Conservation (phyloP, 441 rosid species). For the Melastoma candidum region DNA sequence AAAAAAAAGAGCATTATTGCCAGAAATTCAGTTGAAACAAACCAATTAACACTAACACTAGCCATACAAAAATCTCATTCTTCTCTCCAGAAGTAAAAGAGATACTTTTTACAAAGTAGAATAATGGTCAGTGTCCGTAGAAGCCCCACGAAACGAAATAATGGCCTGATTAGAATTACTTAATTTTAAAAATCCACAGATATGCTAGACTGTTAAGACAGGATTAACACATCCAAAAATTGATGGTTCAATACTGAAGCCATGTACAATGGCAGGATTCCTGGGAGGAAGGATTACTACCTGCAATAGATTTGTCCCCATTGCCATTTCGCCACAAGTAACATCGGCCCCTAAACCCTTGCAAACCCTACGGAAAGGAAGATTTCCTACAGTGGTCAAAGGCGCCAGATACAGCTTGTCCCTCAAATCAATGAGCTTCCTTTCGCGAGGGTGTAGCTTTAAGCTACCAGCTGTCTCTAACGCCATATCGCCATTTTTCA, state of each 20-base stretch:
- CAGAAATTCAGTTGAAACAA: too few relatives aligned
- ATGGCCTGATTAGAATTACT: too few relatives aligned
- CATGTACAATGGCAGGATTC: too few relatives aligned
- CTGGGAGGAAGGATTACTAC: conserved; percentile 23
- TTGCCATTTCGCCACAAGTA: conserved; percentile 98
- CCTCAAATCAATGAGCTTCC: conserved; percentile 78
- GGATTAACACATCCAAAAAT: neutral
- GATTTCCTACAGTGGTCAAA: conserved; percentile 90
- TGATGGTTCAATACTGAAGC: neutral
- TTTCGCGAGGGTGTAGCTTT: conserved; percentile 64
- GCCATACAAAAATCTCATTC: too few relatives aligned
- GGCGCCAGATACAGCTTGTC: conserved; percentile 90
- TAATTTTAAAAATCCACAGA: too few relatives aligned
- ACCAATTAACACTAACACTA: too few relatives aligned
- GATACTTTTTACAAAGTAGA: too few relatives aligned
- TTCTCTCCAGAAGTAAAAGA: too few relatives aligned
- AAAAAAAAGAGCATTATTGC: too few relatives aligned
- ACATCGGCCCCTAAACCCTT: conserved; percentile 82
- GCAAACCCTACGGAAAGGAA: conserved; percentile 90
- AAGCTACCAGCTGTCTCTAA: conserved; percentile 46
- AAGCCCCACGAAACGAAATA: too few relatives aligned
- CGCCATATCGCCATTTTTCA: conserved; percentile 17
- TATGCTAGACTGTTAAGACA: neutral
- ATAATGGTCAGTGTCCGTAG: too few relatives aligned
- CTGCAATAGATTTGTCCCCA: conserved; percentile 94